A percentile compares a stretch with the other conserved stretches of the same genome.
These are phyloP conservation scores for Colletotrichum eleusines DNA, from an alignment of 2,329 filamentous ascomycete species.

Conservation along the genomic window DNA sequence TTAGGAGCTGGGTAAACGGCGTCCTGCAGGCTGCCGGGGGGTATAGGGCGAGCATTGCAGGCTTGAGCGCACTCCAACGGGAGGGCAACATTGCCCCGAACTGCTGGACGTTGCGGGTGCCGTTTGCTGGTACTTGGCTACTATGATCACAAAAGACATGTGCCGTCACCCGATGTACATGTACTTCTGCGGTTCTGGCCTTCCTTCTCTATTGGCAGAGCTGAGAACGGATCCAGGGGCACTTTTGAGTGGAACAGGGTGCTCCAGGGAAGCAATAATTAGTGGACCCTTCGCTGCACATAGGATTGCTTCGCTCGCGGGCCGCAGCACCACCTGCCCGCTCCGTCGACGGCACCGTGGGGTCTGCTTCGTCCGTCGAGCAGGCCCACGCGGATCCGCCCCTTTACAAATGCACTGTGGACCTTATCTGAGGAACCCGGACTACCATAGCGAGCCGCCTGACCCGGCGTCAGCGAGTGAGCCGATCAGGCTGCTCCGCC, in stretches of 20 bases:
- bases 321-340: neutral
- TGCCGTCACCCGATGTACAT: neutral
- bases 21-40: neutral
- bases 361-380: neutral
- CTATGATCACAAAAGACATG: neutral
- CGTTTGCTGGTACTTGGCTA: no score
- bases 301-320: neutral
- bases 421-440: neutral
- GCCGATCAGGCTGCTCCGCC: neutral
- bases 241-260: neutral
- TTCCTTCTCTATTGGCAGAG: neutral
- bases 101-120: no score
- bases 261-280: neutral
- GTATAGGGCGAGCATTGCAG: neutral
- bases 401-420: neutral
- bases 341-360: neutral
- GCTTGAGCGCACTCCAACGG: neutral
- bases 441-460: neutral
- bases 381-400: neutral
- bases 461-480: neutral
- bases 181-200: conserved; percentile 1
- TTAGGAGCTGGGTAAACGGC: no score
- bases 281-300: neutral
- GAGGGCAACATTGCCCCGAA: neutral
- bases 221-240: neutral